Conservation (phyloP, 495 filamentous ascomycete species). For the Margaritispora aquatica region DNA sequence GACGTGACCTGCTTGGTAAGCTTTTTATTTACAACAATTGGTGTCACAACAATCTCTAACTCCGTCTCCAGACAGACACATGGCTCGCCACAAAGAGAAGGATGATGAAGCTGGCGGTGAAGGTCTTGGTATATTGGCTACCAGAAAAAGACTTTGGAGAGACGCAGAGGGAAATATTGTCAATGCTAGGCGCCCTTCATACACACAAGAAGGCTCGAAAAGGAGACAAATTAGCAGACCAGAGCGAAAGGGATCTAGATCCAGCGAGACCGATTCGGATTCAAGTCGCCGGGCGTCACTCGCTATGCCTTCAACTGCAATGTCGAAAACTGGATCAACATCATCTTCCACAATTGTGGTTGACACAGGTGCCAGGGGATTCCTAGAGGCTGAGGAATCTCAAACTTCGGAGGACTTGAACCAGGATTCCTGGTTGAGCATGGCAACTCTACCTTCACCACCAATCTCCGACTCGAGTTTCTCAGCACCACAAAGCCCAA, state of each 20-base stretch:
- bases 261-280: background rate
- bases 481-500: background rate
- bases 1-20: slow-evolving; percentile 48
- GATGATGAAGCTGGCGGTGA: slow-evolving; percentile 55
- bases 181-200: slow-evolving; percentile 32
- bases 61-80: slow-evolving; percentile 43
- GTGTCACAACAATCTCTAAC: background rate
- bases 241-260: slow-evolving; percentile 12
- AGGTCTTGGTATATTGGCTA: slow-evolving; percentile 51
- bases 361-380: slow-evolving; percentile 6
- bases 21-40: slow-evolving; percentile 1
- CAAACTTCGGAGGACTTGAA: background rate
- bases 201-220: slow-evolving; percentile 21
- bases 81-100: slow-evolving; percentile 51
- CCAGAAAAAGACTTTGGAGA: slow-evolving; percentile 52
- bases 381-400: background rate
- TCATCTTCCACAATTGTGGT: slow-evolving; percentile 18
- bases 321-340: slow-evolving; percentile 9
- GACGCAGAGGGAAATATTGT: slow-evolving; percentile 51
- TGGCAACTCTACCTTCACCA: slow-evolving; percentile 14
- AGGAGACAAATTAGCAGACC: slow-evolving; percentile 12
- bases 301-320: slow-evolving; percentile 4
- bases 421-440: slow-evolving; percentile 14
- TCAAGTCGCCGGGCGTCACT: background rate
- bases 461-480: slow-evolving; percentile 12